Base-by-base conservation (phyloP, 352 stramenopile species). In the Pythium apleroticum region DNA sequence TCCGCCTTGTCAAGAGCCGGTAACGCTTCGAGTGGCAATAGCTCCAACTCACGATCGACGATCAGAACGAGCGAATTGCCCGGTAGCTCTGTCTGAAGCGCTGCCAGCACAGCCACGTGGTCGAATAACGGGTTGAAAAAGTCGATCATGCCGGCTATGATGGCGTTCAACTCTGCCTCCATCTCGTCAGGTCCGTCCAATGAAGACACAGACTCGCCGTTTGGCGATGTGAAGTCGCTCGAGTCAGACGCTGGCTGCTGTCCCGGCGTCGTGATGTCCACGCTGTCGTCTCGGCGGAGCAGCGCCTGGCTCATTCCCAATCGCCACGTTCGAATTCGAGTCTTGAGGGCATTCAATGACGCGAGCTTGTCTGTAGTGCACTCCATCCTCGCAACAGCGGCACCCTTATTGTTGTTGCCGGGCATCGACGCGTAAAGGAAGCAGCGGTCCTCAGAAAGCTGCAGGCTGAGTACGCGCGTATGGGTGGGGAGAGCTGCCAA, bases 381-480 rank as follows among this genome's bases (percentile, higher is more conserved):
- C 57, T 92, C 83, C 72, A 92, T 90, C 0, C 83, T 66, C 5
- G 72, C 72, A 20, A 90, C 74, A 0, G 73, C 77, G 25, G 70
- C 76, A 15, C 73, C 62, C 25, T 80, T 81, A 25, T 88, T 75
- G 11, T 58, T 68, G 20, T 46, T 76, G 0, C 66, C 66, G 2
- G 80, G 65, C 27, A 90, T 25, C 1, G 71, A 76, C 3, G 71
- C 78, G 37, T 86, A 93, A 10, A 95, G 54, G 35, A 88, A 93
- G 37, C 77, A 86, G 3, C 68, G 71, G 46, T 95, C 82, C 5
- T 76, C 77, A 4, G 86, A 93, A 22, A 94, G 77, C 54, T 93
- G 86, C 6, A 93, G 72, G 43, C 71, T 76, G 22, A 93, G 22
- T 0, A 92, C 33, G 3, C 78, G 69, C 1, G 74, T 64, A 3